Evolutionary conservation across 1,139 yeast genomes (phyloP).

Genomic region (Suhomyces bolitotheri): DNA sequence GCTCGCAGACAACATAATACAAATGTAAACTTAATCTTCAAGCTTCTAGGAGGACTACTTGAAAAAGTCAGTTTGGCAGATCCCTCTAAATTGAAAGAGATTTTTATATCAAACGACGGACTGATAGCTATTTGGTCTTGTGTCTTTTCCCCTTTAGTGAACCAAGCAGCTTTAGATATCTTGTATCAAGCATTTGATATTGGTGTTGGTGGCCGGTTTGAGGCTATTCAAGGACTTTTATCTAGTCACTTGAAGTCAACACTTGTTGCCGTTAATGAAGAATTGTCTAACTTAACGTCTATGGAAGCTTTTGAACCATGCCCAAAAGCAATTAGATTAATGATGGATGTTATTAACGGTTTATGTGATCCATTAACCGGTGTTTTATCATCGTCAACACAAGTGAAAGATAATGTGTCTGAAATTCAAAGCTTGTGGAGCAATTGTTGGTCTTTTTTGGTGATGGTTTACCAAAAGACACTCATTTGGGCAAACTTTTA

Average conservation of each 20-base stretch:
- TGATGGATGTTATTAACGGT: constrained; percentile 70
- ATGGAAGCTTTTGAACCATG: constrained; percentile 68
- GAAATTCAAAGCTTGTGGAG: constrained; percentile 57
- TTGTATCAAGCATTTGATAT: constrained; percentile 73
- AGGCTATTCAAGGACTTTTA: constrained; percentile 63
- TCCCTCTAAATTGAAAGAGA: constrained; percentile 40
- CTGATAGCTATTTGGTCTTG: constrained; percentile 69
- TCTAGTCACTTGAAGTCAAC: constrained; percentile 43
- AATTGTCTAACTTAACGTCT: constrained; percentile 45
- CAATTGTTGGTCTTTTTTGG: constrained; percentile 67
- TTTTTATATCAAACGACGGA: constrained; percentile 24
- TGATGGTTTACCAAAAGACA: constrained; percentile 67
- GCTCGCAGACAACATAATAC: constrained; percentile 35
- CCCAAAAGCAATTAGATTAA: constrained; percentile 70
- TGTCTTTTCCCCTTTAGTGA: constrained; percentile 58
- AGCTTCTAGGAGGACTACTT: constrained; percentile 27
- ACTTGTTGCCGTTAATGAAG: constrained; percentile 48
- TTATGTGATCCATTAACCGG: constrained; percentile 70
- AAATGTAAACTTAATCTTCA: constrained; percentile 28
- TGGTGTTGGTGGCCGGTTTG: constrained; percentile 59
- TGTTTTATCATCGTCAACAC: constrained; percentile 21
- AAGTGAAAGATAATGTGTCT: constrained; percentile 9
- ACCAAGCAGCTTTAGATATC: constrained; percentile 70
- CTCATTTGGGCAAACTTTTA: constrained; percentile 71
- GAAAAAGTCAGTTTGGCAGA: constrained; percentile 44